These are phyloP conservation scores for Huntiella omanensis DNA, from an alignment of 2,329 filamentous ascomycete species.

Conservation along the genomic window DNA sequence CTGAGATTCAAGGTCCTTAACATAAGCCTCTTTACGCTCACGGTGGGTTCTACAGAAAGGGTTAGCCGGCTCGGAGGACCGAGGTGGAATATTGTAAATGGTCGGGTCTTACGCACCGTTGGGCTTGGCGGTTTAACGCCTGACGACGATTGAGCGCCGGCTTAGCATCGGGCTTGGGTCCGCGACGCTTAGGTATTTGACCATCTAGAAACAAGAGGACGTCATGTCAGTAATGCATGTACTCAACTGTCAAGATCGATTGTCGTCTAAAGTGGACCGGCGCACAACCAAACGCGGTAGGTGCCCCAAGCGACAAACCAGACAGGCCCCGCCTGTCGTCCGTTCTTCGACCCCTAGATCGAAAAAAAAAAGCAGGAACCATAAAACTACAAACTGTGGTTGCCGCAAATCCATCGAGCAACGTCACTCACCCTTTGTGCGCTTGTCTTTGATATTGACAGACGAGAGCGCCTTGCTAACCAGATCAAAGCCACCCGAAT, in stretches of 20 bases:
- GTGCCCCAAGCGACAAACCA: not conserved
- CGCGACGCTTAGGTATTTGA: constrained; percentile 69
- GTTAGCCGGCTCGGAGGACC: not conserved
- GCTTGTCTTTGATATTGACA: constrained; percentile 7
- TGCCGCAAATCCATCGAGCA: not conserved
- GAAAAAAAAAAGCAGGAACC: too few relatives aligned
- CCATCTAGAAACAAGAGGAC: constrained; percentile 35
- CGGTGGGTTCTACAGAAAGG: constrained; percentile 60
- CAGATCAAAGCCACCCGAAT: not conserved
- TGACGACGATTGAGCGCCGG: constrained; percentile 81
- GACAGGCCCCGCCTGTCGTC: too few relatives aligned
- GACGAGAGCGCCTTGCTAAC: not conserved
- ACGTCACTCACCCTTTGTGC: constrained; percentile 7
- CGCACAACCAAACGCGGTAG: too few relatives aligned
- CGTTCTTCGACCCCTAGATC: too few relatives aligned
- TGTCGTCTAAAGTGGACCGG: too few relatives aligned
- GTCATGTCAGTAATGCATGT: not conserved
- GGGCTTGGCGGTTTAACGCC: constrained; percentile 86
- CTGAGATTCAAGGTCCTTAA: constrained; percentile 83
- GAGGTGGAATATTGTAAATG: not conserved
- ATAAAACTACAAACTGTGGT: too few relatives aligned
- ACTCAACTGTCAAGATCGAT: too few relatives aligned
- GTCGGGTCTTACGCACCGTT: constrained; percentile 42
- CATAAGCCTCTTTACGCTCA: constrained; percentile 90
- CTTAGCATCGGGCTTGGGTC: constrained; percentile 91